Percentiles rank a stretch among this genome's conserved stretches.
phyloP scores from a whole-genome alignment of 192 early-diverging fungal species.

The Jimgerdemannia lactiflua region DNA sequence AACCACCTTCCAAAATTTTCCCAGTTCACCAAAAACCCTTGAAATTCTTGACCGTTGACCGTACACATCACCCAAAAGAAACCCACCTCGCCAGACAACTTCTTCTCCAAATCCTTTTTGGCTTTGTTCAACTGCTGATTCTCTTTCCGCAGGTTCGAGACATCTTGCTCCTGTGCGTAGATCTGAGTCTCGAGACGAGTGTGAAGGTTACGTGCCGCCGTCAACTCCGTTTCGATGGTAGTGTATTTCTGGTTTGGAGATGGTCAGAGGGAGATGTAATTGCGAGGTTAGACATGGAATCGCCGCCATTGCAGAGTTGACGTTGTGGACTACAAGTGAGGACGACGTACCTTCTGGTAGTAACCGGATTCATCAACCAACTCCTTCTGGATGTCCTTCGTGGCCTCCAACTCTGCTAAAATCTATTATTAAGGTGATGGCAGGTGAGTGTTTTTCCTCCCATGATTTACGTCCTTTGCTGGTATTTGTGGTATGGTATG shows the following conservation, averaged over 20 bases:
- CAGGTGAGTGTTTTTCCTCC: too few species aligned
- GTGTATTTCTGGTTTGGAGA: background rate
- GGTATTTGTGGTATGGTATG: too few species aligned
- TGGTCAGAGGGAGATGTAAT: background rate
- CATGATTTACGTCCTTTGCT: too few species aligned
- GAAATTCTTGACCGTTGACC: too few species aligned
- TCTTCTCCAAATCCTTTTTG: conserved; percentile 42
- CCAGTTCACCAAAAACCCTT: too few species aligned
- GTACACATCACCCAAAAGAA: too few species aligned
- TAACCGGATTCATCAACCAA: background rate
- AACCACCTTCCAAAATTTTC: too few species aligned
- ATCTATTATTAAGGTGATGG: background rate
- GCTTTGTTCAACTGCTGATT: conserved; percentile 27
- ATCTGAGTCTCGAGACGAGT: conserved; percentile 45
- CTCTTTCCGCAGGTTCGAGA: conserved; percentile 35
- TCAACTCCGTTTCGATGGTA: background rate
- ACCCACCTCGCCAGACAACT: conserved; percentile 26
- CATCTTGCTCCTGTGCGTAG: conserved; percentile 42
- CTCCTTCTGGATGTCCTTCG: background rate
- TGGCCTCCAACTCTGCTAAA: background rate
- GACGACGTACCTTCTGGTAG: background rate
- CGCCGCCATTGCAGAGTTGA: too few species aligned
- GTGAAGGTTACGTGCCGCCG: background rate
- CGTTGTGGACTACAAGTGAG: background rate
- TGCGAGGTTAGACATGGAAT: background rate